Evolutionary conservation across 1,139 yeast species (phyloP).

Genomic region (Candida neerlandica): DNA sequence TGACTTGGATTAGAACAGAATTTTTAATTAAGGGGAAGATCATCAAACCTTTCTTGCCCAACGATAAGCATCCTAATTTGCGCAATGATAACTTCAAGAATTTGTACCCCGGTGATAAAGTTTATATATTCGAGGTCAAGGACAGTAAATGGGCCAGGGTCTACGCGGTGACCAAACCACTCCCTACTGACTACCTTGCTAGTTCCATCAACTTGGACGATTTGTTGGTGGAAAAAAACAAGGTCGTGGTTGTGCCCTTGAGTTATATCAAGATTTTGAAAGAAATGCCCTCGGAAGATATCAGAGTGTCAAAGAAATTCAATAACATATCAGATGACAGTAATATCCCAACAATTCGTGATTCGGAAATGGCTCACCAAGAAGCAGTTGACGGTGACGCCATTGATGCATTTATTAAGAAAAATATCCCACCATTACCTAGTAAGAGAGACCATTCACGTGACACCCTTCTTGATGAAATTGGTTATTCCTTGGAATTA

Average conservation of each 20-base stretch:
- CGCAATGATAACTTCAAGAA: conserved; percentile 48
- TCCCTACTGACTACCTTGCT: conserved; percentile 69
- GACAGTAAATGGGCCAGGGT: conserved; percentile 79
- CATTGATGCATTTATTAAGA: conserved; percentile 15
- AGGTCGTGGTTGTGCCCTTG: conserved; percentile 63
- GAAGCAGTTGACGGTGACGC: conserved; percentile 31
- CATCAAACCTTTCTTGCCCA: conserved; percentile 62
- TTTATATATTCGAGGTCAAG: conserved; percentile 72
- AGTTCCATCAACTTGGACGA: conserved; percentile 63
- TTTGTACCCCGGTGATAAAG: conserved; percentile 79
- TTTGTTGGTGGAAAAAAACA: conserved; percentile 55
- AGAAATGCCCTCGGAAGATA: conserved; percentile 31
- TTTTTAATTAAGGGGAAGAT: conserved; percentile 52
- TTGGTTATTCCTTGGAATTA: conserved; percentile 57
- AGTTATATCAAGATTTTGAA: conserved; percentile 47
- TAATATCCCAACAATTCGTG: conserved; percentile 45
- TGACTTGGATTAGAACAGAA: conserved; percentile 42
- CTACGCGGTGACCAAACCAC: conserved; percentile 61
- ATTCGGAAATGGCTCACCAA: conserved; percentile 40
- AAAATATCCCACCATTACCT: conserved; percentile 57
- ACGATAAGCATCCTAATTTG: conserved; percentile 50
- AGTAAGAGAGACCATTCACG: conserved; percentile 23
- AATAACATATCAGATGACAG: conserved; percentile 33
- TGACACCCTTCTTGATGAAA: conserved; percentile 52
- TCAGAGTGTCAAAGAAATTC: conserved; percentile 33